Evolutionary conservation across 2,329 filamentous ascomycete species (phyloP).

Genomic region (Lachnellula willkommii): DNA sequence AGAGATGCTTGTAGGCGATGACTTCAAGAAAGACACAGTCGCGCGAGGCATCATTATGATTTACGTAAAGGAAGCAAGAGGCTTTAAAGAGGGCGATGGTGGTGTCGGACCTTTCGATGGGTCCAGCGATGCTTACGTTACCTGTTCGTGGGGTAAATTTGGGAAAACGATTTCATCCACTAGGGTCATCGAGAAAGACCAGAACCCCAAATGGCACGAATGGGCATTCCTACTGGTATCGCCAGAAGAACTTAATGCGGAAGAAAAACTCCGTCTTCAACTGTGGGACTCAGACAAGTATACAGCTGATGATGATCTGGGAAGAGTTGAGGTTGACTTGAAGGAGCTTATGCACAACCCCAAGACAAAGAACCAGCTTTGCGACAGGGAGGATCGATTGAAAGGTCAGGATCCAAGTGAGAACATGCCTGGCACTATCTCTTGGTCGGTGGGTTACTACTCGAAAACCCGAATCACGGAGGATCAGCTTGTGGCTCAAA

Average conservation of each 20-base stretch:
- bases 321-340: constrained; percentile 64
- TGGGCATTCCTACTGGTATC: constrained; percentile 65
- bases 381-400: constrained; percentile 60
- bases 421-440: constrained; percentile 61
- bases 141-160: constrained; percentile 72
- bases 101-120: constrained; percentile 56
- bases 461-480: constrained; percentile 59
- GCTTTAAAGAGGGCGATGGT: constrained; percentile 67
- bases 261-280: constrained; percentile 63
- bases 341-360: constrained; percentile 57
- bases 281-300: constrained; percentile 72
- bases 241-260: constrained; percentile 65
- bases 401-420: constrained; percentile 59
- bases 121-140: constrained; percentile 65
- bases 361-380: constrained; percentile 56
- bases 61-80: constrained; percentile 60
- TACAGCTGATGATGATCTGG: constrained; percentile 69
- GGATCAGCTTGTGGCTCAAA: constrained; percentile 57
- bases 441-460: constrained; percentile 69
- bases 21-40: constrained; percentile 70
- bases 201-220: constrained; percentile 67
- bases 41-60: constrained; percentile 61
- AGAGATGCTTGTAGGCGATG: constrained; percentile 71
- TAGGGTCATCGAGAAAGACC: constrained; percentile 58
- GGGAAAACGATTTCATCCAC: constrained; percentile 64